Conservation (phyloP, 495 filamentous ascomycete genomes). For the Baudoinia panamericana region DNA sequence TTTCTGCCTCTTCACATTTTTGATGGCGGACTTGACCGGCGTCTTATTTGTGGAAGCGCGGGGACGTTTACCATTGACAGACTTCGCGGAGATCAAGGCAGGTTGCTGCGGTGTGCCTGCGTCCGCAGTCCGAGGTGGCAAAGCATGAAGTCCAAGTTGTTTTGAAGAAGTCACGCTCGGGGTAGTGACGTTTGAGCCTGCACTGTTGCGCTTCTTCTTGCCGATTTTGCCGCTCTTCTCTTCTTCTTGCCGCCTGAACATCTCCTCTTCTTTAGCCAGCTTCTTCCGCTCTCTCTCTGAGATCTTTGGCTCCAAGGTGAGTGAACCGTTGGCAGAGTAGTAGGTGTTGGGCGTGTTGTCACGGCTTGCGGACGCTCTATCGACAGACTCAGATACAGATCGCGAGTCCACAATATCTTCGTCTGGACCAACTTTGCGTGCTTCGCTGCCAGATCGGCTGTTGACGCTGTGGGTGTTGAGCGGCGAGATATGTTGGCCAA, state of each 20-base stretch:
- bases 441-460: conserved; percentile 69
- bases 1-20: background rate
- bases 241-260: conserved; percentile 52
- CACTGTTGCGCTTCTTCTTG: conserved; percentile 48
- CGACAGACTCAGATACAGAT: conserved; percentile 57
- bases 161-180: conserved; percentile 25
- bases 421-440: conserved; percentile 31
- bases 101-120: conserved; percentile 24
- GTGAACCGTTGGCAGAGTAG: conserved; percentile 34
- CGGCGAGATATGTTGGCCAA: conserved; percentile 51
- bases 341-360: conserved; percentile 60
- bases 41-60: background rate
- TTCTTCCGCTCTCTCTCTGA: conserved; percentile 83
- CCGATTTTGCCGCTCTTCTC: conserved; percentile 32
- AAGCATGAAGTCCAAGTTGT: background rate
- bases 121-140: conserved; percentile 7
- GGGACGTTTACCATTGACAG: conserved; percentile 3
- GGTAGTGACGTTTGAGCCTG: conserved; percentile 38
- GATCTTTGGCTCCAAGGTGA: conserved; percentile 42
- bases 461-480: conserved; percentile 57
- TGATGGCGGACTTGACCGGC: background rate
- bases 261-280: conserved; percentile 68
- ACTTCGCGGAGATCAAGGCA: conserved; percentile 15
- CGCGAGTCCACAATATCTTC: conserved; percentile 45
- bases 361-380: conserved; percentile 45